Conservation (phyloP, 305 asterid genomes). For the Fraxinus paxiana region DNA sequence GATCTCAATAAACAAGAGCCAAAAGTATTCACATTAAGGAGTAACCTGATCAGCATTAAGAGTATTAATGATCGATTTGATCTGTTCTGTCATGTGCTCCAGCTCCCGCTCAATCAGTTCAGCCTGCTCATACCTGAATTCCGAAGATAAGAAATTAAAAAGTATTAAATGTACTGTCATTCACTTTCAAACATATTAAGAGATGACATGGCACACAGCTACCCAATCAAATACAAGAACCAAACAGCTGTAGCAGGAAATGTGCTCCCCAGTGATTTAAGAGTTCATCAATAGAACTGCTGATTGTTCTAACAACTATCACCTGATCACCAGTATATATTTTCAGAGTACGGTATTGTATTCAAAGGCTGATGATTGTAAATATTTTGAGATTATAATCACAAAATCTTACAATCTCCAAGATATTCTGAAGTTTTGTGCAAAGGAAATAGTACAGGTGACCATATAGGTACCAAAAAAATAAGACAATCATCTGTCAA, state of each 20-base stretch:
- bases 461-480: background rate
- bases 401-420: slow-evolving; percentile 3
- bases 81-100: slow-evolving; percentile 83
- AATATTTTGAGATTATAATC: background rate
- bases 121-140: slow-evolving; percentile 83
- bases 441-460: background rate
- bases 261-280: background rate
- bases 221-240: background rate
- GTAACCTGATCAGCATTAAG: slow-evolving; percentile 71
- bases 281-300: background rate
- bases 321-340: slow-evolving; percentile 4
- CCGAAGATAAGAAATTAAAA: slow-evolving; percentile 9
- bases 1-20: background rate
- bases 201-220: background rate
- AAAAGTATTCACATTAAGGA: slow-evolving; percentile 1
- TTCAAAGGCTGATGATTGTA: background rate
- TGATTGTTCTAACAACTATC: slow-evolving; percentile 4
- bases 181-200: background rate
- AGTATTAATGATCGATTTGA: slow-evolving; percentile 68
- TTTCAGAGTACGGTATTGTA: background rate
- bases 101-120: slow-evolving; percentile 73
- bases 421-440: background rate
- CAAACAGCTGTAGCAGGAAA: background rate
- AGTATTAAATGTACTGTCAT: background rate
- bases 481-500: background rate